Evolutionary conservation across 1,139 yeast genomes (phyloP).

Genomic region (Geotrichum europaeum): DNA sequence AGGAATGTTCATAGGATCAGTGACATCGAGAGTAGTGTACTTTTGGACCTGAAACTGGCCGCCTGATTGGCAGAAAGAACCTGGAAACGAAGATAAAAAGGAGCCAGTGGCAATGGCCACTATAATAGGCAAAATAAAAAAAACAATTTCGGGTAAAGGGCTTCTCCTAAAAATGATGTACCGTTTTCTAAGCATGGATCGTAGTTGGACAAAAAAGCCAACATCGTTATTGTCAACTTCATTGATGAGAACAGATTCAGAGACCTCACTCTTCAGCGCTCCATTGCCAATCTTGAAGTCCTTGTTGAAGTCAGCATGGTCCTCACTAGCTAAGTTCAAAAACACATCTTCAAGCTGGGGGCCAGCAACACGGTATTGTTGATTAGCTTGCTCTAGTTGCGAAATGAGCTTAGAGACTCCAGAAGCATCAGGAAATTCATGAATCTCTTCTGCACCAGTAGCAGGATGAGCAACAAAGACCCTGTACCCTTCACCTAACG

Average conservation of each 20-base stretch:
- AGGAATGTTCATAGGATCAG: conserved; percentile 16
- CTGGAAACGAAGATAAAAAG: conserved; percentile 26
- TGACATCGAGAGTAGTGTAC: conserved; percentile 20
- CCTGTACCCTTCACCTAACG: conserved; percentile 34
- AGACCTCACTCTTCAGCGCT: not conserved
- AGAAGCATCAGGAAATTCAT: conserved; percentile 21
- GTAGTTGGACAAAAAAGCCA: conserved; percentile 26
- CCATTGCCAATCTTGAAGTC: not conserved
- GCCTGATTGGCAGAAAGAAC: conserved; percentile 25
- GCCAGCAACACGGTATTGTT: conserved; percentile 29
- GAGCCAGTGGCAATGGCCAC: conserved; percentile 31
- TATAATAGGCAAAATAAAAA: conserved; percentile 30
- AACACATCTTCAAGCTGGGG: conserved; percentile 37
- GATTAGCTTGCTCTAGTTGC: conserved; percentile 23
- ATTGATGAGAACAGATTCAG: not conserved
- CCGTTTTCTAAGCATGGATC: conserved; percentile 33
- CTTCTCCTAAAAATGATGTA: conserved; percentile 28
- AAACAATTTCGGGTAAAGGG: conserved; percentile 30
- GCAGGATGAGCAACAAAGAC: conserved; percentile 26
- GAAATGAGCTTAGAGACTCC: conserved; percentile 25
- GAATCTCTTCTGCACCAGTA: conserved; percentile 26
- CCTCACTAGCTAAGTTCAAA: conserved; percentile 32
- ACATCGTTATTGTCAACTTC: conserved; percentile 14
- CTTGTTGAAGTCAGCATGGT: conserved; percentile 26
- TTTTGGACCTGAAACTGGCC: conserved; percentile 22